Percentiles rank a stretch among this genome's conserved stretches.
phyloP scores from a whole-genome alignment of 2,329 filamentous ascomycete genomes.

The Metarhizium humberi region DNA sequence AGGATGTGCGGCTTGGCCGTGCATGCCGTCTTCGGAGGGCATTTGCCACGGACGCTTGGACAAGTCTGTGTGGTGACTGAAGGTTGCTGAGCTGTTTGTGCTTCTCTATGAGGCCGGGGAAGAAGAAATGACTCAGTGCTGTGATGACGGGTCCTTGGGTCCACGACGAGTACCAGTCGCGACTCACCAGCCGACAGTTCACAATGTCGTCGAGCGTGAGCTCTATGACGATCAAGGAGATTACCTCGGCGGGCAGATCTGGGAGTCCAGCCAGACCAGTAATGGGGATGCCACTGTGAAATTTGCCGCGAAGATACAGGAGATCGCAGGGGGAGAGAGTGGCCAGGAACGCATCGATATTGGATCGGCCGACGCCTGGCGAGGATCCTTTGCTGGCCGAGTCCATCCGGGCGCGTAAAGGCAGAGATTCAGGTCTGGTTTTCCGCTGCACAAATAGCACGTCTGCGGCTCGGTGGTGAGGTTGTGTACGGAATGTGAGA shows the following conservation, averaged over 20 bases:
- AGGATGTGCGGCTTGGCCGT: conserved; percentile 9
- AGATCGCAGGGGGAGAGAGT: conserved; percentile 18
- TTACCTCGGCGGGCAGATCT: conserved; percentile 18
- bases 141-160: conserved; percentile 12
- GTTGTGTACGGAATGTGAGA: too few relatives aligned
- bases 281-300: conserved; percentile 11
- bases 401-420: background rate
- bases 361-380: background rate
- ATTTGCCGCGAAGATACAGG: conserved; percentile 14
- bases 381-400: background rate
- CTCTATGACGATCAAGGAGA: conserved; percentile 13
- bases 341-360: conserved; percentile 15
- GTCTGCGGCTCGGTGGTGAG: too few relatives aligned
- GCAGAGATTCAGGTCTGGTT: too few relatives aligned
- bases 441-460: too few relatives aligned
- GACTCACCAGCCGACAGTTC: conserved; percentile 16
- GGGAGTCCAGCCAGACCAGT: conserved; percentile 15
- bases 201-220: conserved; percentile 17
- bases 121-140: conserved; percentile 15
- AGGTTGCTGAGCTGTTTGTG: background rate
- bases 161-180: conserved; percentile 17
- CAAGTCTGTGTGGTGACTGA: background rate
- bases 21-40: conserved; percentile 9
- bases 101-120: conserved; percentile 16
- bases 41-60: background rate